Base-by-base conservation (phyloP, 2,329 filamentous ascomycete genomes). In the Aspergillus terreus region DNA sequence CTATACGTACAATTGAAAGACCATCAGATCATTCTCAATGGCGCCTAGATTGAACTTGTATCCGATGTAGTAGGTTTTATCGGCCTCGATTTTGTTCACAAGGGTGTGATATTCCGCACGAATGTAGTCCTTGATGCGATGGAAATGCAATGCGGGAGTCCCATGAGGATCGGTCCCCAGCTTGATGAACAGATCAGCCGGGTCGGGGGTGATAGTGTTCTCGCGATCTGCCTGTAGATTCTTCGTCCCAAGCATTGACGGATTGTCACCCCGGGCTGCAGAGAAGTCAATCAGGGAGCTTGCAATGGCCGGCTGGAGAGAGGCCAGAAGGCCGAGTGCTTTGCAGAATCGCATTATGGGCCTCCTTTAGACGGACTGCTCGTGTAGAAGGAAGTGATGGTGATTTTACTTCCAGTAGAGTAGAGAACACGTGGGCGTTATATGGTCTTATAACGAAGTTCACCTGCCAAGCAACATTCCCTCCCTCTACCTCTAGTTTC, bases 91-190 rank as follows among this genome's bases (percentile, higher is more conserved):
- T 25, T 55, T 46, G 23, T 48, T 36, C 5, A 41, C 12, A 11
- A 58, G 43, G 4, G 54, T 40, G 35, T 57, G 56, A 44, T 57
- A 57, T 46, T 58, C 56, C 19, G 56, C 42, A 15, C 56, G 49
- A 32, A 58, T 58, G 27, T 53, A 52, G 50, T 43, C 51, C 21
- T 55, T 41, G 9, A 54, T 51, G 35, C 56, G 54, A 32, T 59
- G 57, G 30, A 44, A 55, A 23, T 56, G 55, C 40, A 55, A 42
- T 3, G 56, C 54, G 7, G 52, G 50, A 5, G 42, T 33, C 27
- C 53, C 57, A 6, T 53, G 47, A 10, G 49, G 35, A 36, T 59
- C 57, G 9, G 36, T 58, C 30, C 47, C 55, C 14, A 56, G 51
- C 38, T 58, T 59, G 48, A 56, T 56, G 46, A 53, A 58, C 10